Evolutionary conservation across 2,329 filamentous ascomycete genomes (phyloP).

Genomic region (Scedosporium aurantiacum): DNA sequence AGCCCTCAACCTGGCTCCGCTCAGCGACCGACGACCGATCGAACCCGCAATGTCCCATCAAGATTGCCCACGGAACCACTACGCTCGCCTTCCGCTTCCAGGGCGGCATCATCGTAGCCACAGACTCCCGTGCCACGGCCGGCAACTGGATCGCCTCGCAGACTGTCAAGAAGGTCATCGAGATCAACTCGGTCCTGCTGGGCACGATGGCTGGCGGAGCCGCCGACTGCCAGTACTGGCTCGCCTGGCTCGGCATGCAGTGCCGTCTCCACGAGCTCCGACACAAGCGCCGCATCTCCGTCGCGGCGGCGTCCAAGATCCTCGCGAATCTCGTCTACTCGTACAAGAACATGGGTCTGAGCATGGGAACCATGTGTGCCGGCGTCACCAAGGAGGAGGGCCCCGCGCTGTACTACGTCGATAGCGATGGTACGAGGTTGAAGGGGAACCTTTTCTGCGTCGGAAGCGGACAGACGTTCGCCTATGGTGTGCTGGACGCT

Average conservation of each 20-base stretch:
- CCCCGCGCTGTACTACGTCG: conserved; percentile 97
- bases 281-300: conserved; percentile 96
- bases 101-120: conserved; percentile 95
- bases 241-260: conserved; percentile 97
- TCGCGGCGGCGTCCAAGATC: conserved; percentile 95
- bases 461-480: conserved; percentile 95
- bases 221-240: conserved; percentile 99
- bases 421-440: conserved; percentile 88
- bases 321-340: conserved; percentile 95
- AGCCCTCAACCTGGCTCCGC: conserved; percentile 91
- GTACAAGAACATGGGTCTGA: conserved; percentile 98
- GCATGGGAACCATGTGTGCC: conserved; percentile 99
- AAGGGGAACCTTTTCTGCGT: conserved; percentile 96
- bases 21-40: conserved; percentile 94
- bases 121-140: conserved; percentile 91
- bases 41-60: conserved; percentile 96
- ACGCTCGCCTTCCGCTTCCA: conserved; percentile 97
- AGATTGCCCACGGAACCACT: conserved; percentile 97
- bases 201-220: conserved; percentile 98
- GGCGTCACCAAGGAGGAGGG: conserved; percentile 93
- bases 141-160: conserved; percentile 99
- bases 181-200: conserved; percentile 88
- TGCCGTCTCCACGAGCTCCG: conserved; percentile 98
- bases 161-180: conserved; percentile 99
- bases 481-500: conserved; percentile 93